Percentiles rank a stretch among this genome's conserved stretches.
Evolutionary conservation across 2,329 filamentous ascomycete species (phyloP).

Genomic region (Lasiodiplodia sp.): DNA sequence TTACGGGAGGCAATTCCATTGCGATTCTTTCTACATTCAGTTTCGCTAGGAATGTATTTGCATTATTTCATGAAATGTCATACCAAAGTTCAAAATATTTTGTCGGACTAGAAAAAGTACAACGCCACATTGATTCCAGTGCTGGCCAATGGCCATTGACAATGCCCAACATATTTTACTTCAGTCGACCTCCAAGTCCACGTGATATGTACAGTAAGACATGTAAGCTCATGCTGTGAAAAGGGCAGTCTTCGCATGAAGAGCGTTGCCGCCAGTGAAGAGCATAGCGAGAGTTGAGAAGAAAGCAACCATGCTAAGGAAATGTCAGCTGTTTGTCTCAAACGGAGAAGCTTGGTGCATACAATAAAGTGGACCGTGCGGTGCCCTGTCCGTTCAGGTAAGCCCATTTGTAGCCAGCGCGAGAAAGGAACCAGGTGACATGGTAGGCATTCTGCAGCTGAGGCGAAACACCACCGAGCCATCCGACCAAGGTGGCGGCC

Average conservation of each 20-base stretch:
- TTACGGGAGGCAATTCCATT: too few relatives aligned
- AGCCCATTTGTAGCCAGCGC: slow-evolving; percentile 23
- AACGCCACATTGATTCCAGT: too few relatives aligned
- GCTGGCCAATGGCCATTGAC: too few relatives aligned
- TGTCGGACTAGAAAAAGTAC: too few relatives aligned
- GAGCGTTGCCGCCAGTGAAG: slow-evolving; percentile 19
- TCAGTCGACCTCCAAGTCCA: too few relatives aligned
- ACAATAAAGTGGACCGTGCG: neutral
- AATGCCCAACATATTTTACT: too few relatives aligned
- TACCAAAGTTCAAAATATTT: too few relatives aligned
- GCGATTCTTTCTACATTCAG: too few relatives aligned
- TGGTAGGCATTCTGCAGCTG: slow-evolving; percentile 21
- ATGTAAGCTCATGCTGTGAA: neutral
- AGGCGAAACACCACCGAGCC: slow-evolving; percentile 21
- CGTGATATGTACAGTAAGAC: too few relatives aligned
- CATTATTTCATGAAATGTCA: too few relatives aligned
- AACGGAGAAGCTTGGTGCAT: neutral
- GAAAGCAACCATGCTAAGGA: neutral
- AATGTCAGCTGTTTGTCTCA: neutral
- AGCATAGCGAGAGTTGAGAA: slow-evolving; percentile 7
- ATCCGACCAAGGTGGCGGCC: slow-evolving; percentile 17
- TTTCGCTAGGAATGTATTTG: too few relatives aligned
- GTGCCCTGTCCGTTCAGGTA: slow-evolving; percentile 16
- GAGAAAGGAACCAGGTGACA: slow-evolving; percentile 4
- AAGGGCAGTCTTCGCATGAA: slow-evolving; percentile 1